Conservation (phyloP, 2,329 filamentous ascomycete genomes). For the Myriosclerotinia curreyana region DNA sequence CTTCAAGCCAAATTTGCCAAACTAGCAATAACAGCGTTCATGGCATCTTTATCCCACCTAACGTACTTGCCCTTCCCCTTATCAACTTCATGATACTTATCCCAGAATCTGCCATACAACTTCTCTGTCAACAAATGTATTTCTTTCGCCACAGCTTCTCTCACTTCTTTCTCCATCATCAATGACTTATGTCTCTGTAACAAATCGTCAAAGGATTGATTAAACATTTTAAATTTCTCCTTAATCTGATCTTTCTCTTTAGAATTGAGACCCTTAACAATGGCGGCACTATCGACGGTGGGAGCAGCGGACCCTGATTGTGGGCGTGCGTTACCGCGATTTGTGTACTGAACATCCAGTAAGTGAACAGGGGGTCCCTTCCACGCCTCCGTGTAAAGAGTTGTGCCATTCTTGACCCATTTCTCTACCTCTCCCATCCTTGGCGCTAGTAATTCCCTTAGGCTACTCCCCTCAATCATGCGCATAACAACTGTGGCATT, state of each 20-base stretch:
- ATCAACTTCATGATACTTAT: slow-evolving; percentile 95
- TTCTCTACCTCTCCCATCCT: slow-evolving; percentile 67
- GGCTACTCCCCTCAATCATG: slow-evolving; percentile 76
- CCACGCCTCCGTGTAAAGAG: slow-evolving; percentile 81
- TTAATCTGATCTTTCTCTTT: slow-evolving; percentile 98
- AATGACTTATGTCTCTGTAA: slow-evolving; percentile 77
- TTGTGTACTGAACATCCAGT: slow-evolving; percentile 90
- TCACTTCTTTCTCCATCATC: slow-evolving; percentile 88
- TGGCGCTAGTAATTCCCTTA: slow-evolving; percentile 66
- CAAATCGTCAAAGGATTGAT: slow-evolving; percentile 84
- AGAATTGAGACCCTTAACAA: slow-evolving; percentile 77
- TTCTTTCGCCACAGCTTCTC: slow-evolving; percentile 74
- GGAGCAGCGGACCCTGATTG: slow-evolving; percentile 63
- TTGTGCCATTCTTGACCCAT: slow-evolving; percentile 84
- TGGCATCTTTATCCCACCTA: slow-evolving; percentile 86
- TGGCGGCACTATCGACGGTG: slow-evolving; percentile 69
- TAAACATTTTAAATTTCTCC: slow-evolving; percentile 91
- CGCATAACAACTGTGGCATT: slow-evolving; percentile 80
- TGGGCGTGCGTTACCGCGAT: slow-evolving; percentile 61
- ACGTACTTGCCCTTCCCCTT: slow-evolving; percentile 98
- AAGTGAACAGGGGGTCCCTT: slow-evolving; percentile 81
- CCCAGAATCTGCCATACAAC: slow-evolving; percentile 92
- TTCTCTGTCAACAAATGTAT: slow-evolving; percentile 91
- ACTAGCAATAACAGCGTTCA: slow-evolving; percentile 58
- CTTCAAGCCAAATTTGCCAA: slow-evolving; percentile 9